phyloP scores from a whole-genome alignment of 345 rosid genomes.

The Arabis hirsuta region DNA sequence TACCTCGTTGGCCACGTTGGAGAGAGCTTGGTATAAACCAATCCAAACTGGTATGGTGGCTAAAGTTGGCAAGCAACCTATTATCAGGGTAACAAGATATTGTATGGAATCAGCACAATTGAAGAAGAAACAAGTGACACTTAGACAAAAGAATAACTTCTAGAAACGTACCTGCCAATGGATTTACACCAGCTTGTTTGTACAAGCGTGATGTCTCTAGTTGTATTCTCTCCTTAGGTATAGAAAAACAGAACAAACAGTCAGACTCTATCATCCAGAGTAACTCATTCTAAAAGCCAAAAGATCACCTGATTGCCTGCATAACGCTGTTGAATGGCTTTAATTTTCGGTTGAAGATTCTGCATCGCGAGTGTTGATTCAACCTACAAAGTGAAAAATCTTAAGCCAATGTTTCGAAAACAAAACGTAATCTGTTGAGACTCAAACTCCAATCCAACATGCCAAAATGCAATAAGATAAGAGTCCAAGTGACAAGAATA shows the following conservation, averaged over 20 bases:
- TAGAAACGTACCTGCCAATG: slow-evolving; percentile 73
- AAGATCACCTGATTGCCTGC: slow-evolving; percentile 84
- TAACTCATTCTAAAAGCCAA: background rate
- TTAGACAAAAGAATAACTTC: background rate
- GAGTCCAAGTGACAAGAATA: no score
- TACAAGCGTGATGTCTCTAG: slow-evolving; percentile 93
- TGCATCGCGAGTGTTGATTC: slow-evolving; percentile 99
- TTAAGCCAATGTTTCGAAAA: slow-evolving; percentile 9
- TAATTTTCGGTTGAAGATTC: slow-evolving; percentile 93
- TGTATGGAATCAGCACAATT: slow-evolving; percentile 11
- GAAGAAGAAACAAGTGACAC: background rate
- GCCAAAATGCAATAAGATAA: background rate
- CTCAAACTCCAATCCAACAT: background rate
- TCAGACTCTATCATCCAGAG: background rate
- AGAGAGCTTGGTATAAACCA: slow-evolving; percentile 98
- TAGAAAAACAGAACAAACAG: slow-evolving; percentile 19
- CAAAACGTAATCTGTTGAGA: background rate
- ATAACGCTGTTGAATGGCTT: slow-evolving; percentile 98
- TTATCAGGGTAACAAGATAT: slow-evolving; percentile 30
- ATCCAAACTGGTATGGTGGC: slow-evolving; percentile 97
- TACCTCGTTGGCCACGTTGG: slow-evolving; percentile 98
- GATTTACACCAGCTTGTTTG: slow-evolving; percentile 96
- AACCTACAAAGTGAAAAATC: slow-evolving; percentile 53
- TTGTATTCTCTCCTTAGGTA: slow-evolving; percentile 87
- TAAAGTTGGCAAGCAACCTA: slow-evolving; percentile 95